Evolutionary conservation across 768 basidiomycete species (phyloP).

Genomic region (Suillus fuscotomentosus): DNA sequence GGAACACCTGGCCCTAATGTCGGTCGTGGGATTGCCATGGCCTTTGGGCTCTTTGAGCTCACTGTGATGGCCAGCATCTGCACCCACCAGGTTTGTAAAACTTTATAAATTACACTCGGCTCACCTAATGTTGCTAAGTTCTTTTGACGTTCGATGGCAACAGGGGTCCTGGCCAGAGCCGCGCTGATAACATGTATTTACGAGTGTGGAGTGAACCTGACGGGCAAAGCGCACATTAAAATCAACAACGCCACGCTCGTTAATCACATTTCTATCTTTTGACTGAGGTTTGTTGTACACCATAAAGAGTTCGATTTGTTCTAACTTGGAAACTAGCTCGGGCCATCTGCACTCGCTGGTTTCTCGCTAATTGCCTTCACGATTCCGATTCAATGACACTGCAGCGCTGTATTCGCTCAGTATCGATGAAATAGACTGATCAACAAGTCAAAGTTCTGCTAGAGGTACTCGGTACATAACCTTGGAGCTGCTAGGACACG

Average conservation of each 20-base stretch:
- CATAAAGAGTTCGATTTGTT: neutral
- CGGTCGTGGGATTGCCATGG: conserved; percentile 60
- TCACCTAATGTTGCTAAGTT: conserved; percentile 38
- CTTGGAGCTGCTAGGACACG: no score
- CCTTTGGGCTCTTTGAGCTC: conserved; percentile 48
- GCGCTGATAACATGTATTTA: conserved; percentile 72
- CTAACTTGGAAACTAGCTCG: conserved; percentile 41
- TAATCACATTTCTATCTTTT: conserved; percentile 60
- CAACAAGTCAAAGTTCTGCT: no score
- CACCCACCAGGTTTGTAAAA: conserved; percentile 53
- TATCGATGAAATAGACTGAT: no score
- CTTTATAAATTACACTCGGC: neutral
- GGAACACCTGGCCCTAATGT: conserved; percentile 38
- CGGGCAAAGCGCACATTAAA: conserved; percentile 60
- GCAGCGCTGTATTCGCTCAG: no score
- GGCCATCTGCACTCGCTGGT: conserved; percentile 68
- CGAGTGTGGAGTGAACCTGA: conserved; percentile 62
- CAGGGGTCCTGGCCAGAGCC: conserved; percentile 62
- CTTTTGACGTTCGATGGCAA: conserved; percentile 69
- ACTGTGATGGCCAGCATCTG: conserved; percentile 53
- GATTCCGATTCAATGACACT: conserved; percentile 28
- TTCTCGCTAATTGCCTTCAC: conserved; percentile 65
- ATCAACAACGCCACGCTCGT: conserved; percentile 61
- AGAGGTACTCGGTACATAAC: no score
- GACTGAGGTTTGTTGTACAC: conserved; percentile 41